Conservation (phyloP, 2,329 filamentous ascomycete species). For the Chaetomium sp. region DNA sequence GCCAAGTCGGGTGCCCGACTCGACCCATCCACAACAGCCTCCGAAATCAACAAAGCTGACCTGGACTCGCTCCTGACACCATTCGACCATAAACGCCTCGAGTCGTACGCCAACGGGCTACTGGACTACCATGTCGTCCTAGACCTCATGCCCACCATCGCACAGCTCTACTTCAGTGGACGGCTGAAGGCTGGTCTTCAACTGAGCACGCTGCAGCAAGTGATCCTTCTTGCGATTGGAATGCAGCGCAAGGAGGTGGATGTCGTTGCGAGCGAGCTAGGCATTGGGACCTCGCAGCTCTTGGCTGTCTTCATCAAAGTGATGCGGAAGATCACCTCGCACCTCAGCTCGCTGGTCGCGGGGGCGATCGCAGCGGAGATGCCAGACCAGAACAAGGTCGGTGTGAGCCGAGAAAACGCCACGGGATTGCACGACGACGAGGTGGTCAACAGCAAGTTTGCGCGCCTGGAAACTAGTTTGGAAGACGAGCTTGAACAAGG, state of each 20-base stretch:
- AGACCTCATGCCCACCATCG: conserved; percentile 79
- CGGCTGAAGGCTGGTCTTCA: conserved; percentile 60
- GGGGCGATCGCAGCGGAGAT: conserved; percentile 64
- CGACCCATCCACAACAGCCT: conserved; percentile 40
- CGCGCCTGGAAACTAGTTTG: conserved; percentile 62
- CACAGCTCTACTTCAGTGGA: conserved; percentile 78
- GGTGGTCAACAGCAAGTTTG: conserved; percentile 57
- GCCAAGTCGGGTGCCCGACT: conserved; percentile 63
- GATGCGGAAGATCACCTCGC: conserved; percentile 73
- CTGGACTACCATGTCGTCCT: conserved; percentile 97
- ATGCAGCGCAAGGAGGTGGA: conserved; percentile 86
- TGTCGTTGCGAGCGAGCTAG: conserved; percentile 69
- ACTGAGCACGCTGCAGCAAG: conserved; percentile 75
- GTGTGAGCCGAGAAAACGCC: conserved; percentile 53
- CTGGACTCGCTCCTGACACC: conserved; percentile 76
- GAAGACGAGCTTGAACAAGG: conserved; percentile 81
- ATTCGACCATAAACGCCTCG: conserved; percentile 89
- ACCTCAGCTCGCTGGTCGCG: conserved; percentile 70
- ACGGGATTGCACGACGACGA: conserved; percentile 65
- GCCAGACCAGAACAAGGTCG: conserved; percentile 50
- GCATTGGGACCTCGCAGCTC: conserved; percentile 67
- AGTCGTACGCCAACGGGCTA: conserved; percentile 94
- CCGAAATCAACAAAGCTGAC: conserved; percentile 62
- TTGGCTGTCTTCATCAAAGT: conserved; percentile 98
- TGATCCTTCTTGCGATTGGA: conserved; percentile 83